Conservation (phyloP, 2,329 filamentous ascomycete species). For the Pseudocercospora fuligena region DNA sequence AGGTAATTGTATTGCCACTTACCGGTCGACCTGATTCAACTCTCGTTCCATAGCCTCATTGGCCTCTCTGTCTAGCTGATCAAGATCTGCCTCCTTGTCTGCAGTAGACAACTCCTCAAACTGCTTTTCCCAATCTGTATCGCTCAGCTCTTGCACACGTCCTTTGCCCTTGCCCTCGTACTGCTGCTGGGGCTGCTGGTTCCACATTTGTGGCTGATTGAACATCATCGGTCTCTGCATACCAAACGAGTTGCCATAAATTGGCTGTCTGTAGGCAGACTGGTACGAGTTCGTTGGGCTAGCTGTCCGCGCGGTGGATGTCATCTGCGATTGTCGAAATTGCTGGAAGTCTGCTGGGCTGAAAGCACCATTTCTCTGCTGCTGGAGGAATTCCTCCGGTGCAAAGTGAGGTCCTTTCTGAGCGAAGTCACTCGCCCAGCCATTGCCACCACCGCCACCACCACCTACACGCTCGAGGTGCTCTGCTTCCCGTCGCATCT, state of each 20-base stretch:
- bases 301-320: constrained; percentile 60
- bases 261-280: constrained; percentile 62
- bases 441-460: constrained; percentile 30
- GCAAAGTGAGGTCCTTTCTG: constrained; percentile 34
- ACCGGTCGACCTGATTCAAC: constrained; percentile 87
- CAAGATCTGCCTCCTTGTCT: constrained; percentile 56
- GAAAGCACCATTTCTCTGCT: constrained; percentile 57
- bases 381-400: constrained; percentile 34
- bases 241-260: constrained; percentile 59
- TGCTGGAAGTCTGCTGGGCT: constrained; percentile 83
- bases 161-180: constrained; percentile 81
- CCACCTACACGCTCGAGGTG: constrained; percentile 42
- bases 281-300: constrained; percentile 57
- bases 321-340: constrained; percentile 76
- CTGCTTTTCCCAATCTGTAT: constrained; percentile 93
- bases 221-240: constrained; percentile 44
- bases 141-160: constrained; percentile 85
- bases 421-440: constrained; percentile 42
- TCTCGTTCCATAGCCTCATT: constrained; percentile 81
- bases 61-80: constrained; percentile 64
- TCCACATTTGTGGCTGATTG: constrained; percentile 41
- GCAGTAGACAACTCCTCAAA: constrained; percentile 85
- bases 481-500: constrained; percentile 67
- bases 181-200: constrained; percentile 48
- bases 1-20: constrained; percentile 52